A percentile compares a stretch with the other conserved stretches of the same genome.
Conservation (phyloP, 495 filamentous ascomycete species). For the Rusavskia elegans region DNA sequence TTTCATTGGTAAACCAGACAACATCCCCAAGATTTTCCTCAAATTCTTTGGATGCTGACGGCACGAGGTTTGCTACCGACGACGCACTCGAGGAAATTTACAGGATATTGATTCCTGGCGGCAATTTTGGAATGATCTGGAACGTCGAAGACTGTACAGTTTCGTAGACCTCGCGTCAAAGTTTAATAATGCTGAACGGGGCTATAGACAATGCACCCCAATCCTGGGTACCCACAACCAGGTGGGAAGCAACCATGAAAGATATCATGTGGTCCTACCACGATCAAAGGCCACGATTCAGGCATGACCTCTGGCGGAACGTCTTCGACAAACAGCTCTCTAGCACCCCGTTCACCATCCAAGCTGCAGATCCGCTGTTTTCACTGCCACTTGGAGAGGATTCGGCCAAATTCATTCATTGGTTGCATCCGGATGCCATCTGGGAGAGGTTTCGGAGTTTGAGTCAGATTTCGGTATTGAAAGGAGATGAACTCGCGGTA, state of each 20-base stretch:
- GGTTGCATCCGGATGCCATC: slow-evolving; percentile 33
- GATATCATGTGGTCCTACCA: slow-evolving; percentile 30
- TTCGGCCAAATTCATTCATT: slow-evolving; percentile 25
- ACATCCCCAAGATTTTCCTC: not conserved
- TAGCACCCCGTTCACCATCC: slow-evolving; percentile 22
- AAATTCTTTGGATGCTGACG: not conserved
- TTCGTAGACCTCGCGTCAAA: not conserved
- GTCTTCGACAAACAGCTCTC: slow-evolving; percentile 34
- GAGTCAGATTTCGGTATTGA: slow-evolving; percentile 41
- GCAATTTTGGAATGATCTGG: slow-evolving; percentile 43
- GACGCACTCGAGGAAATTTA: slow-evolving; percentile 41
- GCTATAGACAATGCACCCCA: slow-evolving; percentile 33
- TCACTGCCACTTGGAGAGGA: slow-evolving; percentile 32
- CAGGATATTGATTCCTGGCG: slow-evolving; percentile 34
- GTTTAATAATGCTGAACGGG: too few species aligned
- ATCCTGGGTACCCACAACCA: slow-evolving; percentile 25
- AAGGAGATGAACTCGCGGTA: slow-evolving; percentile 31
- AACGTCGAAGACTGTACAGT: slow-evolving; percentile 47
- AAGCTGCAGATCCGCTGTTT: slow-evolving; percentile 29
- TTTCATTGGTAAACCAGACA: slow-evolving; percentile 37
- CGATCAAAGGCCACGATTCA: slow-evolving; percentile 39
- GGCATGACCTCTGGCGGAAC: slow-evolving; percentile 34
- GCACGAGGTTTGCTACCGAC: slow-evolving; percentile 40
- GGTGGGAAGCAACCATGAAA: slow-evolving; percentile 39
- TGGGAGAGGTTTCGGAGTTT: slow-evolving; percentile 41